Base-by-base conservation (phyloP, 306 rosid genomes). In the Medicago ruthenica region DNA sequence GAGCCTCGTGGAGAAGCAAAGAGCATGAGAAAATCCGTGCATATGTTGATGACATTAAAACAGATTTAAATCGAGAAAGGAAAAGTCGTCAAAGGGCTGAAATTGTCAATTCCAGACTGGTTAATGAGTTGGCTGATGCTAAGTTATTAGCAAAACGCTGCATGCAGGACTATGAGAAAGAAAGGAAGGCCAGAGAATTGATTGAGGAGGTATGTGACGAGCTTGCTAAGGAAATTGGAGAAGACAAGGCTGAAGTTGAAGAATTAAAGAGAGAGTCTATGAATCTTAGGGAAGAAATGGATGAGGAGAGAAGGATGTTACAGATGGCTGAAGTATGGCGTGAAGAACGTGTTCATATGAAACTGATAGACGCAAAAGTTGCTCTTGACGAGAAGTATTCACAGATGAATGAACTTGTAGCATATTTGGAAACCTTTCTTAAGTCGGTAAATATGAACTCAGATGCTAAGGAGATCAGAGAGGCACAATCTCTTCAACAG, bases 301-400 rank as follows among this genome's bases (percentile, higher is more conserved):
- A 91, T 41, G 98, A 89, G 20, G 98, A 94, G 62, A 87, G 96
- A 70, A 88, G 75, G 86, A 94, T 94, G 98, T 80, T 94, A 75
- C 98, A 94, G 84, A 87, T 90, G 93, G 97, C 94, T 61, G 97
- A 94, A 87, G 95, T 94, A 73, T 94, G 98, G 98, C 96, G 98
- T 3, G 98, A 94, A 83, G 97, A 94, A 84, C 97, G 97, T 36
- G 97, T 94, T 74, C 97, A 94, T 75, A 94, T 94, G 98, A 94
- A 94, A 79, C 84, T 94, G 77, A 85, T 91, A 54, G 97, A 94
- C 81, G 98, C 96, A 16, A 93, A 91, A 82, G 91, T 93, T 81
- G 94, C 97, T 16, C 87, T 94, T 70, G 97, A 94, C 58, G 86
- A 89, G 74, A 94, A 90, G 85, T 90, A 91, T 70, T 88, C 97